Base-by-base conservation (phyloP, 306 rosid genomes). In the Vigna mungo region DNA sequence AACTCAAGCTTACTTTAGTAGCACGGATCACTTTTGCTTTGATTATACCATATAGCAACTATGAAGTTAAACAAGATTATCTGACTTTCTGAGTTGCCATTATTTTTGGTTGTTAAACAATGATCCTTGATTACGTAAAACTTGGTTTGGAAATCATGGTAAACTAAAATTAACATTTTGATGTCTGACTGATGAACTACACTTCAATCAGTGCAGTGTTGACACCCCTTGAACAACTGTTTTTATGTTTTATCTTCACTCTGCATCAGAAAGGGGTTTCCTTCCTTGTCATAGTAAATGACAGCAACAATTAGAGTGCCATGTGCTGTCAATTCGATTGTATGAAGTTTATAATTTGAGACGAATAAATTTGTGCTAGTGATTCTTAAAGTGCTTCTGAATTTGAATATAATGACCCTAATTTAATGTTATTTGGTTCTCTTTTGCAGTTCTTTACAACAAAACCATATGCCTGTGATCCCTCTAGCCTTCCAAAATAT, bases 401-500 rank as follows among this genome's bases (percentile, higher is more conserved):
- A 34, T 68, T 64, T 75, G 51, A 46, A 75, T 71, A 20, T 62
- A 71, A 20, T 18, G 30, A 9, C 74, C 78, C 25, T 25, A 15
- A 25, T 46, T 46, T 74, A 34, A 85, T 72, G 49, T 69, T 20
- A n/a, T 60, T 81, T 53, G 66, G 44, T 82, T 81, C 56, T 76
- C 71, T 76, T 86, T 82, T 85, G 88, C 87, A 92, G 99, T 95
- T 92, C 75, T 95, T 95, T 85, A 92, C 90, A 12, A 91, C 96
- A 59, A 87, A 88, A 81, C 98, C 98, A 11, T 89, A 95, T 83
- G 97, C 99, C 32, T 95, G 99, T 87, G 99, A 95, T 11, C 99
- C 99, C 41, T 88, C 99, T 30, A 95, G 97, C 87, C 97, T 95
- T 76, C 99, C 99, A 23, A 95, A 92, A 83, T 95, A 95, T 88